Conservation (phyloP, 331 rosid genomes). For the Spiraea crenata region DNA sequence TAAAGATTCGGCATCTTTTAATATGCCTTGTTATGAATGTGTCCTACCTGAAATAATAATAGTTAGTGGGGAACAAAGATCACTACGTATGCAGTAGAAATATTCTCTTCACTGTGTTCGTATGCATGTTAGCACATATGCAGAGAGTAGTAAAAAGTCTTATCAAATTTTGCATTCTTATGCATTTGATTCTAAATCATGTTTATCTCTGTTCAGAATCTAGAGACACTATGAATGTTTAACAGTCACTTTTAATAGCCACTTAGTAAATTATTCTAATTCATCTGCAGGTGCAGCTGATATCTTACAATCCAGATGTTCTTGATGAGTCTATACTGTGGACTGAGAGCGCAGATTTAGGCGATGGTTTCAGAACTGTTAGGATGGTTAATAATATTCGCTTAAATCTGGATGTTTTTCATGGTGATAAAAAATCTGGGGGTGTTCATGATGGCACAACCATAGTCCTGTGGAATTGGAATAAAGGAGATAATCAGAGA, state of each 20-base stretch:
- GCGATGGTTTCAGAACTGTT: slow-evolving; percentile 58
- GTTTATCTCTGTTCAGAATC: not conserved
- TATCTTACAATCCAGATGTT: slow-evolving; percentile 45
- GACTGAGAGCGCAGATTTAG: slow-evolving; percentile 67
- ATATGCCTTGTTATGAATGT: not conserved
- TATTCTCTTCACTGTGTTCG: not conserved
- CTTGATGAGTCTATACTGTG: slow-evolving; percentile 77
- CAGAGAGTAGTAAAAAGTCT: not conserved
- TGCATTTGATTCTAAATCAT: not conserved
- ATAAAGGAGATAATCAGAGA: slow-evolving; percentile 72
- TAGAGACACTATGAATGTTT: not conserved
- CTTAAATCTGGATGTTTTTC: slow-evolving; percentile 78
- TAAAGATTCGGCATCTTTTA: not conserved
- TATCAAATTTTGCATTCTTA: not conserved
- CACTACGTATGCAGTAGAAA: not conserved
- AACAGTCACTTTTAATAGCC: not conserved
- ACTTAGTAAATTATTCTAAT: not conserved
- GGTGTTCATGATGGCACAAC: slow-evolving; percentile 79
- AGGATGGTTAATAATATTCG: slow-evolving; percentile 79
- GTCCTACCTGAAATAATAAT: not conserved
- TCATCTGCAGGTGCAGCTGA: slow-evolving; percentile 59
- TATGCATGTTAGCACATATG: not conserved
- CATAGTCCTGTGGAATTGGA: slow-evolving; percentile 73
- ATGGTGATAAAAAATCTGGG: slow-evolving; percentile 76
- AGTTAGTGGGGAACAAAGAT: not conserved